Conservation (phyloP, 768 basidiomycete species). For the Ramaria rubella region DNA sequence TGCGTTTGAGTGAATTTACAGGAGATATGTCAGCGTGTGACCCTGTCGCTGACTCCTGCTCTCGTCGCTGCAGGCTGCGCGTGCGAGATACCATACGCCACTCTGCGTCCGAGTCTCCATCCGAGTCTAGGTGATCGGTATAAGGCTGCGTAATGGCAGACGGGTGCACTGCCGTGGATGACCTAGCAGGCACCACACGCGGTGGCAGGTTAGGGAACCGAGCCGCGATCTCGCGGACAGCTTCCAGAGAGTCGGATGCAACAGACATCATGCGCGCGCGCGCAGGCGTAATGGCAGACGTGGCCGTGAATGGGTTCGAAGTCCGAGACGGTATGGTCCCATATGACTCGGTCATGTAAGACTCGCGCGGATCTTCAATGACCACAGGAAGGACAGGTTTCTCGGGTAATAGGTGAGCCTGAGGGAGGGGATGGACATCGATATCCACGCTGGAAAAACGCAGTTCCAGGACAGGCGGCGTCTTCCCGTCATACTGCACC, state of each 20-base stretch:
- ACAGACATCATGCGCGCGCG: constrained; percentile 16
- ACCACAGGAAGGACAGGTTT: constrained; percentile 13
- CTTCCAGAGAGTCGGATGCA: constrained; percentile 37
- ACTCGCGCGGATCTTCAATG: neutral
- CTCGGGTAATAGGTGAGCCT: constrained; percentile 19
- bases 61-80: neutral
- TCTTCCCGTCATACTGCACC: constrained; percentile 36
- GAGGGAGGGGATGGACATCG: constrained; percentile 27
- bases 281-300: too few species aligned
- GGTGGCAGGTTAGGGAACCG: constrained; percentile 50
- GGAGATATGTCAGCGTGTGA: neutral
- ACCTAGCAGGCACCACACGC: neutral
- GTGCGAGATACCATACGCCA: neutral
- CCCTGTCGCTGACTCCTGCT: neutral
- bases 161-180: neutral
- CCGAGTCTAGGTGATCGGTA: neutral
- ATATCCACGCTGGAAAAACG: constrained; percentile 47
- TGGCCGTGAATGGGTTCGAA: too few species aligned
- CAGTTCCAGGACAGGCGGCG: constrained; percentile 45
- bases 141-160: neutral
- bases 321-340: neutral
- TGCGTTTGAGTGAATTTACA: neutral
- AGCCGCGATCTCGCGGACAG: constrained; percentile 43
- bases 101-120: neutral
- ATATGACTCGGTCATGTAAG: neutral